Evolutionary conservation across 768 basidiomycete genomes (phyloP).

Genomic region (Dentipellis sp.): DNA sequence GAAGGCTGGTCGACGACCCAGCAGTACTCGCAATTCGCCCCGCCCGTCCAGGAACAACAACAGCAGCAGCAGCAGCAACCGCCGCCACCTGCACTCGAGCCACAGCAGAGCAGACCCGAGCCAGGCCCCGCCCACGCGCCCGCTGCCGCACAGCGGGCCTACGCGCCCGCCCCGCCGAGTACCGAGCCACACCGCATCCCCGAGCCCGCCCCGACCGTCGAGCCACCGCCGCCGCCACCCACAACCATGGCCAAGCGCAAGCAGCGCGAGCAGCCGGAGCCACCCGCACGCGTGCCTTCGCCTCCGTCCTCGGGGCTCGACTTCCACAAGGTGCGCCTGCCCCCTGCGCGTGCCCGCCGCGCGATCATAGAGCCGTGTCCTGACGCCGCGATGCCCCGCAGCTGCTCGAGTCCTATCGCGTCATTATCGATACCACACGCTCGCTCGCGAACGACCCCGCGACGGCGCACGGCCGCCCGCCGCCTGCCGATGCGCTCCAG

Average conservation of each 20-base stretch:
- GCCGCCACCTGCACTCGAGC: slow-evolving; percentile 13
- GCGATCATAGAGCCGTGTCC: background rate
- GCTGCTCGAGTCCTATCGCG: slow-evolving; percentile 36
- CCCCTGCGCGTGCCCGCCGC: background rate
- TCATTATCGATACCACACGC: slow-evolving; percentile 32
- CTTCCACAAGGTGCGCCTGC: slow-evolving; percentile 29
- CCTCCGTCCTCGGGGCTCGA: slow-evolving; percentile 24
- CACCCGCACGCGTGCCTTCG: slow-evolving; percentile 16
- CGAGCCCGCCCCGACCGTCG: slow-evolving; percentile 12
- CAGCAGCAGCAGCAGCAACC: too few relatives aligned
- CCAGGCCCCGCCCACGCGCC: slow-evolving; percentile 23
- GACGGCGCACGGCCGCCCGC: slow-evolving; percentile 17
- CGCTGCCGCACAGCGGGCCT: slow-evolving; percentile 21
- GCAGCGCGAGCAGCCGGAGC: slow-evolving; percentile 28
- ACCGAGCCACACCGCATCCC: slow-evolving; percentile 27
- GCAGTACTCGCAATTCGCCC: slow-evolving; percentile 2
- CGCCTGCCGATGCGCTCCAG: slow-evolving; percentile 26
- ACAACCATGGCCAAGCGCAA: slow-evolving; percentile 30
- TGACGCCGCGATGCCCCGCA: slow-evolving; percentile 12
- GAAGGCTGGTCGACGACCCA: slow-evolving; percentile 14
- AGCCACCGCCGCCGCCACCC: slow-evolving; percentile 14
- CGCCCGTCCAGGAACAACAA: slow-evolving; percentile 9
- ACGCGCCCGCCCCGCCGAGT: slow-evolving; percentile 18
- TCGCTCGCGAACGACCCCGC: slow-evolving; percentile 19
- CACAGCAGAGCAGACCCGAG: slow-evolving; percentile 23